Evolutionary conservation across 192 early-diverging fungal genomes (phyloP).

Genomic region (Coemansia sp.): DNA sequence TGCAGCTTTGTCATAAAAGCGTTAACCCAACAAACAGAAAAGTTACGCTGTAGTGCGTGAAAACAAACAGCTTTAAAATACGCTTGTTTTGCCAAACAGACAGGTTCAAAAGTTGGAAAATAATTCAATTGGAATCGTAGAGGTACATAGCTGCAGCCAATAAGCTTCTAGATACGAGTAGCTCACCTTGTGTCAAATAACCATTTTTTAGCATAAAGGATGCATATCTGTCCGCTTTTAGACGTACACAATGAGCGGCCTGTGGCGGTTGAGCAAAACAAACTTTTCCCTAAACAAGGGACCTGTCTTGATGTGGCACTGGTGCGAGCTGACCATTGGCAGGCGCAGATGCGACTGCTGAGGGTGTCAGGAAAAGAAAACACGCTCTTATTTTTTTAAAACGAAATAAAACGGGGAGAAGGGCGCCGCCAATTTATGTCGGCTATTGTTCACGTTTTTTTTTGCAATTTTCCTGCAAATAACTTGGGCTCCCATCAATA

Average conservation of each 20-base stretch:
- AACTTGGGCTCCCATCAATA: background rate
- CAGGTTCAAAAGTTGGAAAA: background rate
- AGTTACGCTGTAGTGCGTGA: background rate
- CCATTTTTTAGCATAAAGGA: background rate
- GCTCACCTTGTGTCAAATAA: background rate
- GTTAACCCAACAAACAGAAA: background rate
- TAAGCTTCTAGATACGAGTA: background rate
- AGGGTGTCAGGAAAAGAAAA: background rate
- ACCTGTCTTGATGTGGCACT: constrained; percentile 7
- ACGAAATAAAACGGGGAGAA: background rate
- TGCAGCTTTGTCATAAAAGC: too few species aligned
- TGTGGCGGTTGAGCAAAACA: background rate
- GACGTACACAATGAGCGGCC: background rate
- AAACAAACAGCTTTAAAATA: background rate
- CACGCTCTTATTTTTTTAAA: background rate
- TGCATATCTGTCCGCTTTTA: background rate
- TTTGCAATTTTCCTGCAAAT: background rate
- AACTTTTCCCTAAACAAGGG: background rate
- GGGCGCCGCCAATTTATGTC: constrained; percentile 12
- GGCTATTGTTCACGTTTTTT: constrained; percentile 13
- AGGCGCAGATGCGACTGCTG: background rate
- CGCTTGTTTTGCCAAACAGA: background rate
- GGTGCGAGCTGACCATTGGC: background rate
- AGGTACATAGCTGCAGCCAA: background rate
- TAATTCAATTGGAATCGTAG: background rate